These are phyloP conservation scores for Wickerhamiella domercqiae DNA, from an alignment of 805 yeast species.

Conservation along the genomic window DNA sequence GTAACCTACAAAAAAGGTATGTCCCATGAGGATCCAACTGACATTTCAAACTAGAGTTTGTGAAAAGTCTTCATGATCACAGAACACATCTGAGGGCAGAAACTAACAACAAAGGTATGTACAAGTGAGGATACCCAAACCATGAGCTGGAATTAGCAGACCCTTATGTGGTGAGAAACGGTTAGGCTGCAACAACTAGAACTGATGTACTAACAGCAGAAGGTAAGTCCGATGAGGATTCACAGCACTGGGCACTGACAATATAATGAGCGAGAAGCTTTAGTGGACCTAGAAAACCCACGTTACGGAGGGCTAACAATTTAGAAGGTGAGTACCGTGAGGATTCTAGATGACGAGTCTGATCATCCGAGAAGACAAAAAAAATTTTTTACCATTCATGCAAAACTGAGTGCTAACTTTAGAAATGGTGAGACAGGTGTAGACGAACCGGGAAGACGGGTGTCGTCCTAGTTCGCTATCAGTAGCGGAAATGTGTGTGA, in stretches of 20 bases:
- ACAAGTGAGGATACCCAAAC: slow-evolving; percentile 37
- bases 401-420: slow-evolving; percentile 44
- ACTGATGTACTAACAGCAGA: slow-evolving; percentile 17
- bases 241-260: slow-evolving; percentile 99
- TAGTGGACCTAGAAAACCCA: slow-evolving; percentile 97
- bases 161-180: slow-evolving; percentile 55
- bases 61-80: slow-evolving; percentile 39
- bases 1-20: background rate
- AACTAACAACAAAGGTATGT: slow-evolving; percentile 13
- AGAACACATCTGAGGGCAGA: slow-evolving; percentile 21
- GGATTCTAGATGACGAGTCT: slow-evolving; percentile 96
- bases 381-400: slow-evolving; percentile 83
- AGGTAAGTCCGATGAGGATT: slow-evolving; percentile 44
- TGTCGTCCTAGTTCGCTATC: no score
- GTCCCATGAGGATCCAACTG: slow-evolving; percentile 31
- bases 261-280: slow-evolving; percentile 84
- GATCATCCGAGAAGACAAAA: slow-evolving; percentile 85
- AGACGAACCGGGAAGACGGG: no score
- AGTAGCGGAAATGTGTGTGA: no score
- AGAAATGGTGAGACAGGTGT: no score
- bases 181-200: slow-evolving; percentile 17
- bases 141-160: slow-evolving; percentile 99
- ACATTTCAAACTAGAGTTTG: slow-evolving; percentile 52
- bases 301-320: slow-evolving; percentile 47
- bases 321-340: slow-evolving; percentile 26